Evolutionary conservation across 23 red algal species (phyloP).

Genomic region (Gracilaria gracilis): DNA sequence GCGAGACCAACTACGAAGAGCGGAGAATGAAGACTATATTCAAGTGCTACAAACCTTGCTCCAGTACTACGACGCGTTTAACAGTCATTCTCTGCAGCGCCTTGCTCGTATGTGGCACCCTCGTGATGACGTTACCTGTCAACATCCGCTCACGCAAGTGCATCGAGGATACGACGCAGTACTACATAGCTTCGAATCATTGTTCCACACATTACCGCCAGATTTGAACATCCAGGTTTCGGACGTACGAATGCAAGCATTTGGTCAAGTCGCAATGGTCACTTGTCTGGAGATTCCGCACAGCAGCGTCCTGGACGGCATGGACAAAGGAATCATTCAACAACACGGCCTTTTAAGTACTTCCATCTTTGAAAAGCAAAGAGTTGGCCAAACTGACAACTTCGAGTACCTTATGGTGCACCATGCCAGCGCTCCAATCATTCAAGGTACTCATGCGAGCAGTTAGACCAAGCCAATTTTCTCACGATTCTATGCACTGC

Average conservation of each 20-base stretch:
- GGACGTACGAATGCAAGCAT: constrained; percentile 32
- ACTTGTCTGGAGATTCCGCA: constrained; percentile 44
- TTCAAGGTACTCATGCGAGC: background rate
- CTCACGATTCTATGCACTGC: background rate
- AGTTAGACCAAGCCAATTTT: background rate
- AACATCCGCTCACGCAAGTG: constrained; percentile 42
- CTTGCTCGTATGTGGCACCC: constrained; percentile 23
- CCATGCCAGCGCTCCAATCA: constrained; percentile 46
- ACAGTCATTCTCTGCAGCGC: constrained; percentile 31
- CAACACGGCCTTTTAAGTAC: constrained; percentile 39
- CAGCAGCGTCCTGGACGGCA: constrained; percentile 15
- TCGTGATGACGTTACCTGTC: constrained; percentile 33
- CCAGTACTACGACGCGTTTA: constrained; percentile 58
- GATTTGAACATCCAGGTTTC: constrained; percentile 39
- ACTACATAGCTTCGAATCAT: constrained; percentile 20
- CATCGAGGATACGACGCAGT: constrained; percentile 42
- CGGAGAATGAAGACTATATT: constrained; percentile 47
- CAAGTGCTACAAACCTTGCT: constrained; percentile 43
- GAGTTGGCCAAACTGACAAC: background rate
- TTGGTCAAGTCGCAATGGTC: constrained; percentile 25
- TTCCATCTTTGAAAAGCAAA: constrained; percentile 51
- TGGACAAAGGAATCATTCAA: constrained; percentile 6
- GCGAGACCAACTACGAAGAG: constrained; percentile 34
- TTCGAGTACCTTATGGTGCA: constrained; percentile 54
- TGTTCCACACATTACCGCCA: constrained; percentile 47